Percentiles rank a stretch among this genome's conserved stretches.
Evolutionary conservation across 306 rosid species (phyloP).

Genomic region (Glycine tomentella): DNA sequence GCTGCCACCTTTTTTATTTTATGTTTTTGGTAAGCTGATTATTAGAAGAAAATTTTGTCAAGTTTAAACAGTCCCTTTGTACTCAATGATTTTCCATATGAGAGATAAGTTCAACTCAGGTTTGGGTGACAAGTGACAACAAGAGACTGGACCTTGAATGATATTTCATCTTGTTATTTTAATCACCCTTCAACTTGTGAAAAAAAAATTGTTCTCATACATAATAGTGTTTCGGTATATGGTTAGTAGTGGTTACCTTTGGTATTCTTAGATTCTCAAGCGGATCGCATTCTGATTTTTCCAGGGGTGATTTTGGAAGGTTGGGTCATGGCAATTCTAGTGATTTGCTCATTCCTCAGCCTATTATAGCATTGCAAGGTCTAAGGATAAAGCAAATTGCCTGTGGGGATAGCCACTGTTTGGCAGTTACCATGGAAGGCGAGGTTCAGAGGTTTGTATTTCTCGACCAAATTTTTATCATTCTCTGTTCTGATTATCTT

Average conservation of each 20-base stretch:
- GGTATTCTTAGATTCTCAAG: constrained; percentile 27
- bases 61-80: background rate
- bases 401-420: constrained; percentile 96
- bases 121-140: background rate
- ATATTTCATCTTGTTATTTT: background rate
- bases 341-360: constrained; percentile 88
- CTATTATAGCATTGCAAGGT: constrained; percentile 87
- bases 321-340: constrained; percentile 98
- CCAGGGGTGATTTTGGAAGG: constrained; percentile 99
- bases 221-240: constrained; percentile 8
- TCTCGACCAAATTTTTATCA: constrained; percentile 23
- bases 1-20: background rate
- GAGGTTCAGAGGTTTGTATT: constrained; percentile 85
- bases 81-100: background rate
- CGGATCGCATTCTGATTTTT: constrained; percentile 48
- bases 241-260: background rate
- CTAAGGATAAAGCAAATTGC: constrained; percentile 84
- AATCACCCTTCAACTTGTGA: background rate
- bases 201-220: background rate
- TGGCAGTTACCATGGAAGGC: constrained; percentile 94
- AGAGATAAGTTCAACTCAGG: constrained; percentile 26
- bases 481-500: constrained; percentile 8
- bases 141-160: constrained; percentile 7
- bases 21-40: background rate
- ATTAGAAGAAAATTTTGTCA: background rate